phyloP scores from a whole-genome alignment of 2,329 filamentous ascomycete species.

The Fusarium humuli region DNA sequence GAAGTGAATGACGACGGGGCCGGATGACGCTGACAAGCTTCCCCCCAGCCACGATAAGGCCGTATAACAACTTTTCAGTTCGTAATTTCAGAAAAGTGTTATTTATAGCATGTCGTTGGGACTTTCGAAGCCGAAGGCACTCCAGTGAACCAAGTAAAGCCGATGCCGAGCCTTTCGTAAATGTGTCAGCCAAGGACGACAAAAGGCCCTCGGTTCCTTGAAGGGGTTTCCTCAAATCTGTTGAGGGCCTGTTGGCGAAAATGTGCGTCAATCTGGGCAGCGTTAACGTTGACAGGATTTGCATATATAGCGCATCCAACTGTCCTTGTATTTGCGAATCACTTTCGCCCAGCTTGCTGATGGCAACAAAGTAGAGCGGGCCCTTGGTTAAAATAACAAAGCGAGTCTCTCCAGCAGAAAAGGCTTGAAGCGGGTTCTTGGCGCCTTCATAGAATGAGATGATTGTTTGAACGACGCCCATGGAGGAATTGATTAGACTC shows the following conservation, averaged over 20 bases:
- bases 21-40: conserved; percentile 94
- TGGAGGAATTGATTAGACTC: conserved; percentile 89
- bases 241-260: conserved; percentile 91
- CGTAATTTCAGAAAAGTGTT: conserved; percentile 84
- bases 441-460: conserved; percentile 94
- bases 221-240: conserved; percentile 87
- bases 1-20: conserved; percentile 93
- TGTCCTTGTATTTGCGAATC: conserved; percentile 88
- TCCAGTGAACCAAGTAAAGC: conserved; percentile 90
- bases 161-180: conserved; percentile 91
- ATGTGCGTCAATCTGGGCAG: conserved; percentile 87
- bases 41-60: conserved; percentile 91
- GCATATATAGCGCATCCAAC: conserved; percentile 96
- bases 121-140: conserved; percentile 91
- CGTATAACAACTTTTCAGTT: conserved; percentile 85
- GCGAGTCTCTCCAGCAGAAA: conserved; percentile 85
- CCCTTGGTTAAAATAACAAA: conserved; percentile 90
- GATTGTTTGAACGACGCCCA: conserved; percentile 95
- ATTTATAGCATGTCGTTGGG: conserved; percentile 87
- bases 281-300: conserved; percentile 94
- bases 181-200: conserved; percentile 92
- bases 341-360: conserved; percentile 92
- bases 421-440: conserved; percentile 81
- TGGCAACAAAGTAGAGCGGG: conserved; percentile 91
- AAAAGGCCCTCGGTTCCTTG: conserved; percentile 92